Base-by-base conservation (phyloP, 208 protist species). In the Kentomonas sorsogonicus region DNA sequence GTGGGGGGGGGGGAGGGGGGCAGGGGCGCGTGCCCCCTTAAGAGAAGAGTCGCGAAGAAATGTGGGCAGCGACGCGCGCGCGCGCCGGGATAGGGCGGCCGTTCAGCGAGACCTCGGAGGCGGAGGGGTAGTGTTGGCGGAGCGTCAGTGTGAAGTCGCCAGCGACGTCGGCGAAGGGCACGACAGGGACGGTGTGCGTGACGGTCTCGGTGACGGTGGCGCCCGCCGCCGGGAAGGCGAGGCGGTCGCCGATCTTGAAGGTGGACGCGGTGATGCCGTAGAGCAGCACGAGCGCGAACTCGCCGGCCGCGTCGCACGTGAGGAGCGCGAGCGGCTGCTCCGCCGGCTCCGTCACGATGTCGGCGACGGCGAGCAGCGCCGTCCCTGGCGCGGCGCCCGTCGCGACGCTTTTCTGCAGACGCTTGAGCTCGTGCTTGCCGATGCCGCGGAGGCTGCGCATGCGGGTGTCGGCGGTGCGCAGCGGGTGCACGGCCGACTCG, bases 241-340 rank as follows among this genome's bases (percentile, higher is more conserved):
- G 33, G 20, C 77, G 48, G 20, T 90, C 79, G 30, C 74, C 86
- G 23, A 79, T 70, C 61, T 89, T 86, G 44, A 91, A 72, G 3
- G 61, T 51, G 9, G 59, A 69, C 15, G 63, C 47, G 31, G 56
- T 57, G 20, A 94, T 56, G 16, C 81, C 79, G 53, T 89, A 83
- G 38, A 86, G 33, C 9, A 94, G 64, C 18, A 94, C 39, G 4
- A 91, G 26, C 1, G 55, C n/a, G 41, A 83, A 89, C 20, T 66
- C 55, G 13, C 63, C 77, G 7, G 59, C 52, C 45, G 56, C 72
- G 45, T 91, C 76, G 10, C 60, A 47, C 36, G 72, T 69, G 9
- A 91, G 60, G 15, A 86, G 59, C 7, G 72, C 67, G 40, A 86
- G 57, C 0, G 87, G 87, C 52, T 91, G 80, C 76, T 82, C 86